These are phyloP conservation scores for Penicillium sp. DNA, from an alignment of 2,329 filamentous ascomycete genomes.

Conservation along the genomic window DNA sequence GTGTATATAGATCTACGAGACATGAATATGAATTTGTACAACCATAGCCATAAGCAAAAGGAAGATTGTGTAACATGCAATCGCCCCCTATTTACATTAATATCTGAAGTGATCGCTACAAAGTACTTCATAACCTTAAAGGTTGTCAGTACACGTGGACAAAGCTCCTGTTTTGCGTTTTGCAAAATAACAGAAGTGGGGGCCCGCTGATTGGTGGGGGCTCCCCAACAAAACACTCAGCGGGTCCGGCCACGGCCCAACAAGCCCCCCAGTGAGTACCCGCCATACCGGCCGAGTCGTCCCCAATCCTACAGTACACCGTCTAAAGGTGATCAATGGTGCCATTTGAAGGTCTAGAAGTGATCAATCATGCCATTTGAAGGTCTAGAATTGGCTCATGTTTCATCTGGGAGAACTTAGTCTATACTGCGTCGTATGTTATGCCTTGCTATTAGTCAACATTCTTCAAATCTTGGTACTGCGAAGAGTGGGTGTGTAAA, in stretches of 20 bases:
- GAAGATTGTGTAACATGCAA: not conserved
- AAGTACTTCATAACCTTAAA: not conserved
- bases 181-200: slow-evolving; percentile 10
- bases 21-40: slow-evolving; percentile 10
- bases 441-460: too few species aligned
- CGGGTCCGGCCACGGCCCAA: slow-evolving; percentile 21
- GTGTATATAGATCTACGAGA: slow-evolving; percentile 22
- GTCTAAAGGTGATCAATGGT: not conserved
- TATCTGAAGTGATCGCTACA: not conserved
- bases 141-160: not conserved
- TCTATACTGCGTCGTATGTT: too few species aligned
- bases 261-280: slow-evolving; percentile 10
- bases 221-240: slow-evolving; percentile 23
- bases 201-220: slow-evolving; percentile 11
- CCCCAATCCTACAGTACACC: not conserved
- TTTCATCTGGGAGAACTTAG: not conserved
- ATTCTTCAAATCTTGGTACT: too few species aligned
- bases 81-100: not conserved
- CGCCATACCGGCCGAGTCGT: not conserved
- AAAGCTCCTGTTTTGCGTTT: slow-evolving; percentile 2
- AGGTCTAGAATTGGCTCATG: not conserved
- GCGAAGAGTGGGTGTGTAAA: not conserved
- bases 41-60: not conserved
- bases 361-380: not conserved
- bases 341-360: not conserved